Evolutionary conservation across 83 land plant species (phyloP).

Genomic region (Picea mariana): DNA sequence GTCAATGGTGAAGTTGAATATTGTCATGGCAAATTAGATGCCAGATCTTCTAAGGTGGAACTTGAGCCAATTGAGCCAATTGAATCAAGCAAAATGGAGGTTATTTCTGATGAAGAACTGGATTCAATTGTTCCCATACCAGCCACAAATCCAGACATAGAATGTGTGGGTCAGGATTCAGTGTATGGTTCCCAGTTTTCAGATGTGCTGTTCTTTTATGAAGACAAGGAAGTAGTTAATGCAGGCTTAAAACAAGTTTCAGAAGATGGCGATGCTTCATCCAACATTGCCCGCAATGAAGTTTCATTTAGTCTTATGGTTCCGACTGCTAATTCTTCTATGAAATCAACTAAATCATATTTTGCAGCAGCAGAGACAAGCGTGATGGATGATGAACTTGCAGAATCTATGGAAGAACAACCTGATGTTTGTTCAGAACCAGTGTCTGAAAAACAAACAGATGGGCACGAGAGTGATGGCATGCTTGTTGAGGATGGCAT

Average conservation of each 20-base stretch:
- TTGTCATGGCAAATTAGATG: neutral
- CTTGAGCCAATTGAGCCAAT: neutral
- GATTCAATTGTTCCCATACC: neutral
- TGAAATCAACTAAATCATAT: neutral
- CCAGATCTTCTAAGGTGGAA: neutral
- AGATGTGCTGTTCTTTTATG: neutral
- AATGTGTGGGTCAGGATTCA: neutral
- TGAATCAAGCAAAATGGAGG: neutral
- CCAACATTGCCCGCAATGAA: neutral
- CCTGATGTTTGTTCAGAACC: neutral
- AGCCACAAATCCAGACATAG: neutral
- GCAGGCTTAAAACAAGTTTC: neutral
- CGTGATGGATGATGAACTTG: neutral
- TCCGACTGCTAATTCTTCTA: neutral
- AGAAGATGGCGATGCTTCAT: neutral
- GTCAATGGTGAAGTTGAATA: neutral
- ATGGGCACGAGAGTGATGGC: conserved; percentile 4
- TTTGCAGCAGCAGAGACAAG: neutral
- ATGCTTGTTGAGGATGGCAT: neutral
- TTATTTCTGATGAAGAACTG: neutral
- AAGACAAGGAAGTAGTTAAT: neutral
- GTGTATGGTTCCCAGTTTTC: neutral
- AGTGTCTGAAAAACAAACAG: neutral
- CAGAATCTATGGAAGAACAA: neutral
- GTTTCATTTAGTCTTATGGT: neutral